These are phyloP conservation scores for Ailanthus altissimus DNA, from an alignment of 345 rosid genomes.

Conservation along the genomic window DNA sequence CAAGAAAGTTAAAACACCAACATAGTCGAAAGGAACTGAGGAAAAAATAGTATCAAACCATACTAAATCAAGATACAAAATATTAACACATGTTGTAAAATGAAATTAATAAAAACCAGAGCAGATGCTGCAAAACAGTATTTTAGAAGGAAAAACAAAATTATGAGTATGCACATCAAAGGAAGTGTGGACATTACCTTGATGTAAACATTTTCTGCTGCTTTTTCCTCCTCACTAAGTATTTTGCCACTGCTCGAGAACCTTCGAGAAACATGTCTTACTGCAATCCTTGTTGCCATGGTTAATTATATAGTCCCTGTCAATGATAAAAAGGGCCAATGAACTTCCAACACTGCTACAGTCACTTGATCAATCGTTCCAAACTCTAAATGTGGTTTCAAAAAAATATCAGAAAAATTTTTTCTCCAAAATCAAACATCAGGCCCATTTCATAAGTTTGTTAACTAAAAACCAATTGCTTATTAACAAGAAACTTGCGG, in stretches of 20 bases:
- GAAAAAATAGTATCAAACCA: neutral
- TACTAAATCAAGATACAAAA: neutral
- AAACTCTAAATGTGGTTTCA: neutral
- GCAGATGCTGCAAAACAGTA: no score
- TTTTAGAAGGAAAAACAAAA: no score
- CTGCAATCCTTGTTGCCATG: constrained; percentile 65
- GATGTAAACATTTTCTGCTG: constrained; percentile 91
- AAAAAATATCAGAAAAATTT: neutral
- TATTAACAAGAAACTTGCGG: neutral
- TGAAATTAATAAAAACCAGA: no score
- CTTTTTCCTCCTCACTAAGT: constrained; percentile 89
- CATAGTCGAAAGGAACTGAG: neutral
- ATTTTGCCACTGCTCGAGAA: constrained; percentile 72
- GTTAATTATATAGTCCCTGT: constrained; percentile 17
- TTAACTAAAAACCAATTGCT: neutral
- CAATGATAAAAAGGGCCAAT: neutral
- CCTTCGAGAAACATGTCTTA: constrained; percentile 59
- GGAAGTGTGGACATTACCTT: constrained; percentile 46
- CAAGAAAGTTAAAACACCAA: neutral
- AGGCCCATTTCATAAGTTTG: neutral
- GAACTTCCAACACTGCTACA: neutral
- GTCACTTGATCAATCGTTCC: neutral
- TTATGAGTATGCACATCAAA: neutral
- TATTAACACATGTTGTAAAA: neutral
- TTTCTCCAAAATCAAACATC: neutral